Evolutionary conservation across 768 basidiomycete species (phyloP).

Genomic region (Suillus placidus): DNA sequence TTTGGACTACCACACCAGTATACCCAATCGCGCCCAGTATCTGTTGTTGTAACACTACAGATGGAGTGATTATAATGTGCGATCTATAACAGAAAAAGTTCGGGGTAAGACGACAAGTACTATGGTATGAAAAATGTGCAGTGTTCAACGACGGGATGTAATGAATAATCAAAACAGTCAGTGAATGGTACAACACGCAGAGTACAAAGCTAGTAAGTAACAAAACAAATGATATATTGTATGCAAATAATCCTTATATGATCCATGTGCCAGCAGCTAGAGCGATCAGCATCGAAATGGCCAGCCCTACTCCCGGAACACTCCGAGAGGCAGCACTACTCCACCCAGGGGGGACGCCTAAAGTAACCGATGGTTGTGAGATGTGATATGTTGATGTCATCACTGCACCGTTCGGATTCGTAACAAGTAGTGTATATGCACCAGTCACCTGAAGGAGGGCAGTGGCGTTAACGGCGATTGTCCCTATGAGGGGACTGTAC

Average conservation of each 20-base stretch:
- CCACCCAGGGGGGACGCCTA: constrained; percentile 71
- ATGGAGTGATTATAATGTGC: neutral
- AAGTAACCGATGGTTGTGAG: constrained; percentile 46
- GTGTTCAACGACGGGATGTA: neutral
- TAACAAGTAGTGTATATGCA: constrained; percentile 57
- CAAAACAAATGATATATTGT: constrained; percentile 2
- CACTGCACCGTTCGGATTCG: constrained; percentile 54
- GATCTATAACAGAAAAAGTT: constrained; percentile 2
- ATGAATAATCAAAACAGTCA: neutral
- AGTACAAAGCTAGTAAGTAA: neutral
- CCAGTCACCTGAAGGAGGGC: constrained; percentile 60
- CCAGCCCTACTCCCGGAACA: constrained; percentile 16
- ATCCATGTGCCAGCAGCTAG: constrained; percentile 19
- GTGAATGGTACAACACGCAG: neutral
- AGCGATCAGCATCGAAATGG: constrained; percentile 15
- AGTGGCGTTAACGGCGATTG: constrained; percentile 46
- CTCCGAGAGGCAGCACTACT: constrained; percentile 25
- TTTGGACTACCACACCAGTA: neutral
- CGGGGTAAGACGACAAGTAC: constrained; percentile 3
- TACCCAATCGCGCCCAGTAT: neutral
- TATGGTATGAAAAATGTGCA: neutral
- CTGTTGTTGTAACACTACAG: constrained; percentile 1
- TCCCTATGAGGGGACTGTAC: constrained; percentile 60
- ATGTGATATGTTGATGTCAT: constrained; percentile 57
- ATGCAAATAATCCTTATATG: constrained; percentile 15